Conservation (phyloP, 148 eudicot genomes). For the Persicaria tinctoria region DNA sequence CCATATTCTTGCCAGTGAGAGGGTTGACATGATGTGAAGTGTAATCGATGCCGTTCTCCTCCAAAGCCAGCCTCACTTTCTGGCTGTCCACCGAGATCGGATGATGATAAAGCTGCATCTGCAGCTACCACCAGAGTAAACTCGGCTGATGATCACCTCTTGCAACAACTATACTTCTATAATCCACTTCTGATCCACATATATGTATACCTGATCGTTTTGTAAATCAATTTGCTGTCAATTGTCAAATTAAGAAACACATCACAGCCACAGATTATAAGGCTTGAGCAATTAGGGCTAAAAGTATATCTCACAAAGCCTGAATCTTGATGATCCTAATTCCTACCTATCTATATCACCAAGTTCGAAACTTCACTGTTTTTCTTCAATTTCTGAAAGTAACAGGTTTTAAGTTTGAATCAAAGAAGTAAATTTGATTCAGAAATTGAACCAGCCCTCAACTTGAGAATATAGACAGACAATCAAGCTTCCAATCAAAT, state of each 20-base stretch:
- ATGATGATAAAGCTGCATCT: slow-evolving; percentile 96
- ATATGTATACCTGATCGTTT: neutral
- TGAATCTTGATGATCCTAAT: no score
- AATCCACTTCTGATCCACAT: neutral
- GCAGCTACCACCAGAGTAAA: neutral
- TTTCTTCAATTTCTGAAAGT: no score
- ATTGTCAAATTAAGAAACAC: neutral
- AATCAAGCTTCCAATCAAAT: neutral
- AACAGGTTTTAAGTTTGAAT: no score
- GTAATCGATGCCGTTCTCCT: slow-evolving; percentile 79
- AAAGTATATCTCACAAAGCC: no score
- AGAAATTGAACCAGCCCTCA: neutral
- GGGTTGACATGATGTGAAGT: slow-evolving; percentile 87
- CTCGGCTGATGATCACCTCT: neutral
- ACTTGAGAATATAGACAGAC: neutral
- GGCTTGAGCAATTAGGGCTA: no score
- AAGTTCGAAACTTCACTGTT: no score
- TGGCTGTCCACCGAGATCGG: slow-evolving; percentile 90
- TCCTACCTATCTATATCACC: no score
- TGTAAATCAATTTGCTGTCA: neutral
- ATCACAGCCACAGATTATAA: neutral
- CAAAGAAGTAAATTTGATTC: no score
- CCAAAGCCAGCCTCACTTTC: slow-evolving; percentile 88
- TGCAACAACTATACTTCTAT: neutral
- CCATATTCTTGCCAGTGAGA: slow-evolving; percentile 85